A percentile compares a stretch with the other conserved stretches of the same genome.
phyloP scores from a whole-genome alignment of 352 stramenopile genomes.

The Pythium phragmiticola region DNA sequence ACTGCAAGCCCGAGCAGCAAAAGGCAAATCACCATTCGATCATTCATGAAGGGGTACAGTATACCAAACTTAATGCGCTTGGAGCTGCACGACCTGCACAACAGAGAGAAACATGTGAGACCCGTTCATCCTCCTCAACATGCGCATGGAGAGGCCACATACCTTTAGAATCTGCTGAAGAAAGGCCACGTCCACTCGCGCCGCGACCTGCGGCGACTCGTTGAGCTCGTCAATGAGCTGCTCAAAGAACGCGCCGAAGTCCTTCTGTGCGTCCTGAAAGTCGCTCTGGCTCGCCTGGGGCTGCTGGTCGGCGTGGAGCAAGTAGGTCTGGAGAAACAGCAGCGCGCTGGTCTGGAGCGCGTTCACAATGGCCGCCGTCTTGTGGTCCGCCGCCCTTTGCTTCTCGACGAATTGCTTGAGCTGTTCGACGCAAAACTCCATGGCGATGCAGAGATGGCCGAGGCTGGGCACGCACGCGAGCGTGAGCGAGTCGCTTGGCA shows the following conservation, averaged over 20 bases:
- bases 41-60: neutral
- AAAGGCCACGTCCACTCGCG: conserved; percentile 22
- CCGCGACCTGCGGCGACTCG: conserved; percentile 14
- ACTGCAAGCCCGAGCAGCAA: too few relatives aligned
- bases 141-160: neutral
- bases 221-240: conserved; percentile 29
- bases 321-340: conserved; percentile 68
- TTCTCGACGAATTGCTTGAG: conserved; percentile 26
- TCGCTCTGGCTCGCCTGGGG: conserved; percentile 29
- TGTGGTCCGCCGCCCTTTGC: neutral
- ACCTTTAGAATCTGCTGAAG: conserved; percentile 31
- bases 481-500: conserved; percentile 46
- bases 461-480: conserved; percentile 50
- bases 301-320: conserved; percentile 54
- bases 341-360: conserved; percentile 48
- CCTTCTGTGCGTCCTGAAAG: conserved; percentile 24
- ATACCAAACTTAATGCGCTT: neutral
- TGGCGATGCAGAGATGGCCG: conserved; percentile 59
- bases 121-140: too few relatives aligned
- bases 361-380: conserved; percentile 24
- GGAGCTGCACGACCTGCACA: neutral
- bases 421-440: conserved; percentile 60
- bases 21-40: too few relatives aligned
- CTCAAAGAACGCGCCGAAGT: conserved; percentile 43
- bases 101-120: too few relatives aligned